Base-by-base conservation (phyloP, 2,329 filamentous ascomycete species). In the Microsporum audouinii region DNA sequence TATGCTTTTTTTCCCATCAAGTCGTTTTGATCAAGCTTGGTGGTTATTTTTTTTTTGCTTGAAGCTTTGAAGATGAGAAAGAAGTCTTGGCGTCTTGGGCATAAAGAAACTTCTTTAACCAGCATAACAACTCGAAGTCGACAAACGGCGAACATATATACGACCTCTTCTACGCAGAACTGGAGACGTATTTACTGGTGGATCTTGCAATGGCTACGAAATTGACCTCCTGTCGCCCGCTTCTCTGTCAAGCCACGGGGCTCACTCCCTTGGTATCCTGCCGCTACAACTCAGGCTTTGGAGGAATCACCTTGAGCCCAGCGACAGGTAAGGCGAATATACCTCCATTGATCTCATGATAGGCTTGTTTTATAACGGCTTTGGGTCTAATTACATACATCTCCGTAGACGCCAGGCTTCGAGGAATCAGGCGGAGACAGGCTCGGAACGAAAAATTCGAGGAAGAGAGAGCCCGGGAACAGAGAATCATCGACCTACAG, bases 401-500 rank as follows among this genome's bases (percentile, higher is more conserved):
- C 14, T 12, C 8, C 3, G 49, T 45, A 59, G 57, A 57, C 29
- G 31, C 57, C 39, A 47, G 41, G 49, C 27, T 59, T 47, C 57
- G 57, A 3, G 39, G 33, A 3, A 23, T 36, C 10, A 10, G 41
- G 10, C n/a, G 39, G 27, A 59, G 43, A 49, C 39, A 59, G 41
- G 12, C 23, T 14, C 39, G 34, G 23, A 17, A 23, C 12, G 31
- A 49, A 27, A 47, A 43, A 49, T 59, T 75, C 23, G 69, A 73
- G 63, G 70, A 75, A 36, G 71, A 75, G 62, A 72, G 70, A 63
- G 63, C 68, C 7, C 71, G 71, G 59, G 67, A 68, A 45, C 75
- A 77, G 63, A 74, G 71, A 33, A 57, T 29, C 59, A 68, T 69
- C 59, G 66, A 68, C 3, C 65, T 79, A 49, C 72, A 77, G 62